Conservation (phyloP, 345 rosid species). For the Gossypium arboreum region DNA sequence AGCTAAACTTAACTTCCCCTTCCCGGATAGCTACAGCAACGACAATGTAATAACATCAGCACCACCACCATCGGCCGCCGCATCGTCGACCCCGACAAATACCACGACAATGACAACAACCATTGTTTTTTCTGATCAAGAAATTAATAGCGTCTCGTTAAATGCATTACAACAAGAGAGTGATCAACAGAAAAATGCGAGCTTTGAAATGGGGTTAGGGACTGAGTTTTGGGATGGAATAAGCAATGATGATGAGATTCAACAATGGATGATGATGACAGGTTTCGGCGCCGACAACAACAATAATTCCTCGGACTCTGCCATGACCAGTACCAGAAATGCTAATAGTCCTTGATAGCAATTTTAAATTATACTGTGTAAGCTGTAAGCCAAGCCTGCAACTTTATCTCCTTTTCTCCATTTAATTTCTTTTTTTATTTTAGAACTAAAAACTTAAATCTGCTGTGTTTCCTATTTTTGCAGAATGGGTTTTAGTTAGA, state of each 20-base stretch:
- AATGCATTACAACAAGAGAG: conserved; percentile 17
- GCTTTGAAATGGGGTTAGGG: conserved; percentile 9
- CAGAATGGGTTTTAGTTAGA: background rate
- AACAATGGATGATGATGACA: conserved; percentile 48
- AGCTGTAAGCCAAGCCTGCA: background rate
- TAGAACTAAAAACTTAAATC: background rate
- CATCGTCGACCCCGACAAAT: background rate
- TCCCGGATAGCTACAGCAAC: conserved; percentile 25
- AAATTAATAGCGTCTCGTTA: background rate
- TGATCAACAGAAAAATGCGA: background rate
- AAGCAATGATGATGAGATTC: conserved; percentile 40
- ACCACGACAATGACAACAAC: background rate
- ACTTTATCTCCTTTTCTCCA: background rate
- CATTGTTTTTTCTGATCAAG: background rate
- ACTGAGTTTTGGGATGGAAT: conserved; percentile 29
- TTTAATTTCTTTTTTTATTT: no score
- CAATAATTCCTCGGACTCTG: conserved; percentile 62
- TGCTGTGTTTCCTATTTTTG: background rate
- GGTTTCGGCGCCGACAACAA: conserved; percentile 30
- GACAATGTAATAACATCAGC: background rate
- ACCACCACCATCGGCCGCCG: background rate
- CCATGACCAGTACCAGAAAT: conserved; percentile 17
- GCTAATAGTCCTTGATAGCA: conserved; percentile 4
- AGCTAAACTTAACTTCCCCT: conserved; percentile 68
- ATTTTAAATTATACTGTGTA: background rate